Percentiles rank a stretch among this genome's conserved stretches.
phyloP scores from a whole-genome alignment of 164 flowering plant species.

The Macadamia tetraphylla region DNA sequence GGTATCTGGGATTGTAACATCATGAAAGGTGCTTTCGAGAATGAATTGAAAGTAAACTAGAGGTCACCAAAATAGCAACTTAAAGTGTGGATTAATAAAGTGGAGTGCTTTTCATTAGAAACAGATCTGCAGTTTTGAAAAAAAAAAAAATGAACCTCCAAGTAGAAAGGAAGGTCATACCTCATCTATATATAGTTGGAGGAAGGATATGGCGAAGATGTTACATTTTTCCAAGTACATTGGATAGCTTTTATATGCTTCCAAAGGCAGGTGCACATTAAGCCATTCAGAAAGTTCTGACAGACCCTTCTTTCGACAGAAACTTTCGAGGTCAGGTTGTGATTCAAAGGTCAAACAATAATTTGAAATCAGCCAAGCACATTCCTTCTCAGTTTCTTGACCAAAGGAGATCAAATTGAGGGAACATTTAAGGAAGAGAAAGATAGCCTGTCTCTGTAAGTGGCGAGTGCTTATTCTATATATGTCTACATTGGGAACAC shows the following conservation, averaged over 20 bases:
- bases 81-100: too few species aligned
- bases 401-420: conserved; percentile 35
- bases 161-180: conserved; percentile 26
- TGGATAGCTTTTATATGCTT: conserved; percentile 20
- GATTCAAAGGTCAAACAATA: conserved; percentile 14
- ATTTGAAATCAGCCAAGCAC: conserved; percentile 24
- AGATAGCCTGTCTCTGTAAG: conserved; percentile 59
- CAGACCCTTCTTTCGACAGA: conserved; percentile 32
- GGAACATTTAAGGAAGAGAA: conserved; percentile 67
- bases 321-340: conserved; percentile 17
- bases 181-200: conserved; percentile 68
- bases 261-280: conserved; percentile 38
- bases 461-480: conserved; percentile 26
- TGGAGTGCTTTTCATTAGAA: too few species aligned
- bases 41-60: too few species aligned
- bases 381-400: conserved; percentile 20
- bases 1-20: too few species aligned
- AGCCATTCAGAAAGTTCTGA: conserved; percentile 67
- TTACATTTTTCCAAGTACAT: conserved; percentile 32
- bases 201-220: conserved; percentile 49
- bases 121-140: too few species aligned
- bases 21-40: too few species aligned
- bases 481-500: conserved; percentile 21
- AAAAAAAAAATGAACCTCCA: neutral
- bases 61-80: too few species aligned